phyloP scores from a whole-genome alignment of 352 stramenopile genomes.

The Sclerospora graminicola region DNA sequence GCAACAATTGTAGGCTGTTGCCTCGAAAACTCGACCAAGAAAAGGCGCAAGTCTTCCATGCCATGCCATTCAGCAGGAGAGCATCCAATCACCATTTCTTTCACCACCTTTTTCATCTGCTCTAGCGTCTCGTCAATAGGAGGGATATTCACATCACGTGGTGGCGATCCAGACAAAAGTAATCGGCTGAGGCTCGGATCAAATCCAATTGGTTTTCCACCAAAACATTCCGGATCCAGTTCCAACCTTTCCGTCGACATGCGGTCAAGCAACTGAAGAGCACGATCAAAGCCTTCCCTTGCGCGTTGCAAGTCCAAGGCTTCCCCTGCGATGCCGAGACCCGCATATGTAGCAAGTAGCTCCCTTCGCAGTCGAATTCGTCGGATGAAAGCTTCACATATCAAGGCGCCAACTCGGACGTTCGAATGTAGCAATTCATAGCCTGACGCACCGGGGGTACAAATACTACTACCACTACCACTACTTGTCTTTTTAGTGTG shows the following conservation, averaged over 20 bases:
- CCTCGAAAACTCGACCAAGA: constrained; percentile 62
- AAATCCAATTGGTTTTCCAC: constrained; percentile 60
- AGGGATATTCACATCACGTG: constrained; percentile 58
- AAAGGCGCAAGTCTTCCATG: constrained; percentile 78
- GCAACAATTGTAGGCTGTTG: constrained; percentile 61
- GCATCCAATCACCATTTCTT: constrained; percentile 48
- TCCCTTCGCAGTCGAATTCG: constrained; percentile 44
- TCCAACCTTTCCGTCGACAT: constrained; percentile 54
- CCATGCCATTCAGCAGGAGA: constrained; percentile 46
- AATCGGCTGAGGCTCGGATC: constrained; percentile 65
- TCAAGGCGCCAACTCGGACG: constrained; percentile 30
- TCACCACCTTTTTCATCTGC: constrained; percentile 42
- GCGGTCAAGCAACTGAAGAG: constrained; percentile 29
- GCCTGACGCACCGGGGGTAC: neutral
- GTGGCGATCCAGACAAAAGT: constrained; percentile 54
- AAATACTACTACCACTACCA: neutral
- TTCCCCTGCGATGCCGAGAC: constrained; percentile 36
- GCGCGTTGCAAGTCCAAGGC: constrained; percentile 31
- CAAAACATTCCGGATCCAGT: constrained; percentile 54
- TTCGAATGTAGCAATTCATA: constrained; percentile 45
- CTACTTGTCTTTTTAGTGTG: constrained; percentile 26
- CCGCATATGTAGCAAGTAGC: constrained; percentile 32
- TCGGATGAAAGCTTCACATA: constrained; percentile 55
- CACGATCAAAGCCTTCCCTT: constrained; percentile 28
- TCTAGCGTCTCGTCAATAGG: constrained; percentile 36